Evolutionary conservation across 495 filamentous ascomycete genomes (phyloP).

Genomic region (Aspergillus heteromorphus): DNA sequence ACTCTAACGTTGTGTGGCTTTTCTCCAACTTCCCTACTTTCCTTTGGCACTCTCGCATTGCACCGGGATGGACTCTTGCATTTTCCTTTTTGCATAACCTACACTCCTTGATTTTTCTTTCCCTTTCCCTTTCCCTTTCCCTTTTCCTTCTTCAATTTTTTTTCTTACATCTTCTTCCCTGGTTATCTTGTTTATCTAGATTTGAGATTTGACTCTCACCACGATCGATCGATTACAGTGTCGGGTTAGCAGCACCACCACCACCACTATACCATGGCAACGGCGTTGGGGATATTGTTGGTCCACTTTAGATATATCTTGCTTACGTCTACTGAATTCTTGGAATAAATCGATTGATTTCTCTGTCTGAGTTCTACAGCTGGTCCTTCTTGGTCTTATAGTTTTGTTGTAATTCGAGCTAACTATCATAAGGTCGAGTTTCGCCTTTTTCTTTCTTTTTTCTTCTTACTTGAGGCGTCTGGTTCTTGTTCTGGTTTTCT

Average conservation of each 20-base stretch:
- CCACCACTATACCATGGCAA: slow-evolving; percentile 9
- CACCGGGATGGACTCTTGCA: neutral
- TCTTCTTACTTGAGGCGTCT: too few species aligned
- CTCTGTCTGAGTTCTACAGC: neutral
- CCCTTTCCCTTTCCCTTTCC: neutral
- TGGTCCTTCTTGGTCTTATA: too few species aligned
- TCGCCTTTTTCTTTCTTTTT: too few species aligned
- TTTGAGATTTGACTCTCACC: neutral
- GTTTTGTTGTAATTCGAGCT: too few species aligned
- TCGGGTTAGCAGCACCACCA: neutral
- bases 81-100: neutral
- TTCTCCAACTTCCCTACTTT: neutral
- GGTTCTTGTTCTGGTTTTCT: too few species aligned
- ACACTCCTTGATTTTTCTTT: neutral
- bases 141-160: too few species aligned
- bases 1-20: neutral
- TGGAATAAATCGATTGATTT: neutral
- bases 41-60: too few species aligned
- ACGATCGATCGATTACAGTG: slow-evolving; percentile 2
- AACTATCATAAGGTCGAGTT: too few species aligned
- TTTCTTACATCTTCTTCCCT: neutral
- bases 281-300: slow-evolving; percentile 6
- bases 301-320: neutral
- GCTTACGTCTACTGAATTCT: neutral
- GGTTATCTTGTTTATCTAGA: slow-evolving; percentile 2